Evolutionary conservation across 2,329 filamentous ascomycete species (phyloP).

Genomic region (Paradendryphiella salina): DNA sequence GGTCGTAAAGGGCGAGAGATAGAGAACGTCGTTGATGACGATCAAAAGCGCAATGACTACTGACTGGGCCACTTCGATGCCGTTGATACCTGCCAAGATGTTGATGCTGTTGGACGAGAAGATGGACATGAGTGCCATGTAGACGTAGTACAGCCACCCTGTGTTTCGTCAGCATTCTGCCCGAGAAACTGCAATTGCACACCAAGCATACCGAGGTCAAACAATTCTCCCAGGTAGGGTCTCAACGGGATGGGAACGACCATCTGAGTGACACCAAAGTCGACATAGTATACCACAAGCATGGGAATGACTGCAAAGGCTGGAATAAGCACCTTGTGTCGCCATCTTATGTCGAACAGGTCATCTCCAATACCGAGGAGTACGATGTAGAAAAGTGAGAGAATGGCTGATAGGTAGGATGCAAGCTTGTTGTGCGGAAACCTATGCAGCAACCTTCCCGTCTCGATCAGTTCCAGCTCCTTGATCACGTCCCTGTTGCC

Average conservation of each 20-base stretch:
- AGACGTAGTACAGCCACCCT: slow-evolving; percentile 77
- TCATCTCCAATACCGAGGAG: slow-evolving; percentile 94
- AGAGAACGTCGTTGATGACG: slow-evolving; percentile 83
- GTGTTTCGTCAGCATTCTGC: slow-evolving; percentile 20
- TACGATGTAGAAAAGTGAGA: slow-evolving; percentile 87
- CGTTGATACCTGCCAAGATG: slow-evolving; percentile 99
- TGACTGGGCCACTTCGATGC: slow-evolving; percentile 94
- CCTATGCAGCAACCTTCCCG: slow-evolving; percentile 81
- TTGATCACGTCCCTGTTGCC: slow-evolving; percentile 87
- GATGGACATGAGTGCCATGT: slow-evolving; percentile 95
- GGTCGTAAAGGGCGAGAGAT: slow-evolving; percentile 70
- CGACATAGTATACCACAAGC: slow-evolving; percentile 95
- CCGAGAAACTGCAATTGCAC: not conserved
- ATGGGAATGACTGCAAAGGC: slow-evolving; percentile 91
- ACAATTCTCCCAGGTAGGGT: slow-evolving; percentile 78
- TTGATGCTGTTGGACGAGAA: slow-evolving; percentile 99
- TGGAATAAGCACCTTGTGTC: slow-evolving; percentile 97
- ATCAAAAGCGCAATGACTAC: slow-evolving; percentile 85
- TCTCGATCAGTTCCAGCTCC: slow-evolving; percentile 72
- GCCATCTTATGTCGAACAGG: slow-evolving; percentile 96
- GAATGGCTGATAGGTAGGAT: slow-evolving; percentile 90
- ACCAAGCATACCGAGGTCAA: slow-evolving; percentile 66
- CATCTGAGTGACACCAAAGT: slow-evolving; percentile 95
- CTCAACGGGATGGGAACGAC: slow-evolving; percentile 86
- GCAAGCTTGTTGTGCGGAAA: slow-evolving; percentile 98